A percentile compares a stretch with the other conserved stretches of the same genome.
phyloP scores from a whole-genome alignment of 768 basidiomycete species.

The Serpula lacrymans region DNA sequence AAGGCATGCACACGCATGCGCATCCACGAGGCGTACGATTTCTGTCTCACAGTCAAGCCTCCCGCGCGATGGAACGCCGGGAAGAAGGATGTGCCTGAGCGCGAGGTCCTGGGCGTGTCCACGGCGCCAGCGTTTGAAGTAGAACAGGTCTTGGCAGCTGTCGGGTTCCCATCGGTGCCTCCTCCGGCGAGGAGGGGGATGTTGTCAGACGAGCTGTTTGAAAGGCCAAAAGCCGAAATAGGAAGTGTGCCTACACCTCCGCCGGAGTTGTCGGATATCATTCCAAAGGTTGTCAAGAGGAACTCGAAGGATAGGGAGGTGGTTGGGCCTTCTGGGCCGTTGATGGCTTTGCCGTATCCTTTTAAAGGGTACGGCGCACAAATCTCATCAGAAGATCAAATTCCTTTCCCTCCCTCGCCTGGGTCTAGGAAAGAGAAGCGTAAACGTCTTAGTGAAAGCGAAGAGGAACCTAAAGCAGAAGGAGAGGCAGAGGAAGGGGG shows the following conservation, averaged over 20 bases:
- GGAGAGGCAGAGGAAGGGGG: constrained; percentile 27
- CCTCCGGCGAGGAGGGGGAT: constrained; percentile 54
- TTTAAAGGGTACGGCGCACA: constrained; percentile 62
- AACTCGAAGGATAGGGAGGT: constrained; percentile 45
- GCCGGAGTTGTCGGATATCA: constrained; percentile 35
- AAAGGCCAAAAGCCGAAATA: constrained; percentile 38
- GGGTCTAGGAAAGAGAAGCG: constrained; percentile 38
- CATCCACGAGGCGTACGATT: constrained; percentile 77
- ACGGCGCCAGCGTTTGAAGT: constrained; percentile 40
- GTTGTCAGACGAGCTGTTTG: constrained; percentile 66
- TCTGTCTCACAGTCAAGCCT: constrained; percentile 56
- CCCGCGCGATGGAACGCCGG: constrained; percentile 32
- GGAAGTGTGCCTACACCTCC: constrained; percentile 17
- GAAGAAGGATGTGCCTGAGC: constrained; percentile 26
- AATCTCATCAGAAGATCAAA: constrained; percentile 56
- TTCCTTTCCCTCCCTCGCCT: constrained; percentile 76
- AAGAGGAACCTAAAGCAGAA: constrained; percentile 28
- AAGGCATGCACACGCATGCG: constrained; percentile 64
- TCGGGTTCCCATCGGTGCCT: constrained; percentile 46
- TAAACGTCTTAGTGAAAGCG: constrained; percentile 23
- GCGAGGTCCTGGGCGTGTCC: constrained; percentile 22
- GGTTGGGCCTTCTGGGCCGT: constrained; percentile 33
- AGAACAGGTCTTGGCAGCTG: constrained; percentile 58
- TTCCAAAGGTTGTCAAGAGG: constrained; percentile 45
- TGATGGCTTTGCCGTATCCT: constrained; percentile 64